Conservation (phyloP, 257 asterid genomes). For the Solanum paucissectum region DNA sequence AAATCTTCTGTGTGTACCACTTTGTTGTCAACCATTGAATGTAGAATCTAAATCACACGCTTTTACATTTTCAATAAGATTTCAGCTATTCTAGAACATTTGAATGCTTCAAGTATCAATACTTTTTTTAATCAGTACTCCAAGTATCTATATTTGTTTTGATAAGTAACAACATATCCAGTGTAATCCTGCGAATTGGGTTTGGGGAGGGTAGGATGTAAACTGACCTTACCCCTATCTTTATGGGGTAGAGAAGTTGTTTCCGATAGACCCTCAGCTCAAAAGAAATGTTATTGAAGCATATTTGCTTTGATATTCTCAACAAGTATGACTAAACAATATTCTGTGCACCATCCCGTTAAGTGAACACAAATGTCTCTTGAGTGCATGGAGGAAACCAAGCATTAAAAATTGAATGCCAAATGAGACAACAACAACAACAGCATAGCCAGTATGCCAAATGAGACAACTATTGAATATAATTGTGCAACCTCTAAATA, state of each 20-base stretch:
- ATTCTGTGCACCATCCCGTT: not conserved
- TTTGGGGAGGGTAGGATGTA: not conserved
- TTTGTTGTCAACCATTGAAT: not conserved
- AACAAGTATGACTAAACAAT: not conserved
- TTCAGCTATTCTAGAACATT: not conserved
- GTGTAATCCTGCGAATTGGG: not conserved
- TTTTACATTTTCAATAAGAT: not conserved
- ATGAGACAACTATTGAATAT: not conserved
- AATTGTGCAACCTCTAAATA: not conserved
- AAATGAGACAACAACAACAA: not conserved
- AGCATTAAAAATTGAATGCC: not conserved
- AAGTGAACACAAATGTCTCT: not conserved
- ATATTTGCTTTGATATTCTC: not conserved
- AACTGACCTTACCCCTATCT: not conserved
- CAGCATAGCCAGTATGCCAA: not conserved
- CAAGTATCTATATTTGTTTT: not conserved
- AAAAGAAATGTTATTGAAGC: not conserved
- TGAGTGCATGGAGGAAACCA: not conserved
- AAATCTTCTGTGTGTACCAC: not conserved
- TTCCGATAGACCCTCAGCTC: not conserved
- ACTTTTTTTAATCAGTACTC: not conserved
- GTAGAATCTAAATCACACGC: not conserved
- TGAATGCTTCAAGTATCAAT: not conserved
- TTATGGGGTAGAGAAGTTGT: not conserved
- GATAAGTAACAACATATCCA: not conserved